Conservation (phyloP, 148 eudicot species). For the Camellia lanceoleosa region DNA sequence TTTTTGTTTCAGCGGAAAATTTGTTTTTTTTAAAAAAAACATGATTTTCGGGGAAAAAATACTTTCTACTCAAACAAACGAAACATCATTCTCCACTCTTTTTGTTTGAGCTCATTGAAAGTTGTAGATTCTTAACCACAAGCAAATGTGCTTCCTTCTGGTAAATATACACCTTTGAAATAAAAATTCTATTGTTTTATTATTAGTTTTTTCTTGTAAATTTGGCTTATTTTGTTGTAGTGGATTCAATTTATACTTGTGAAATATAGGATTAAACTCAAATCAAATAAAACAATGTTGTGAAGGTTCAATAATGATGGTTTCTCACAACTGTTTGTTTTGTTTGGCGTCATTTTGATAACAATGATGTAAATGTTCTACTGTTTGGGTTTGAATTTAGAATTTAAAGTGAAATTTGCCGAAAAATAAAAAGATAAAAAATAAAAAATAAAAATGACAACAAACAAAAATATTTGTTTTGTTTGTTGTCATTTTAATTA, state of each 20-base stretch:
- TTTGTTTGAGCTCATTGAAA: conserved; percentile 22
- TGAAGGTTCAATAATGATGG: not conserved
- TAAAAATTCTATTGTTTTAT: not conserved
- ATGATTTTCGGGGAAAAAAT: too few species aligned
- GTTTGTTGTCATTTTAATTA: too few species aligned
- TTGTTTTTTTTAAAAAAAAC: too few species aligned
- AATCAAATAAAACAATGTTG: not conserved
- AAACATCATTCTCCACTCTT: conserved; percentile 37
- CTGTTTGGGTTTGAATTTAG: not conserved
- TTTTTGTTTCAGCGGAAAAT: too few species aligned
- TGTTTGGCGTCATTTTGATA: not conserved
- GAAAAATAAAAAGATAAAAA: too few species aligned
- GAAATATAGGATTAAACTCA: not conserved
- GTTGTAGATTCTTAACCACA: not conserved
- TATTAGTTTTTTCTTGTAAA: not conserved
- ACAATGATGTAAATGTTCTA: not conserved
- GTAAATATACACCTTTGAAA: not conserved
- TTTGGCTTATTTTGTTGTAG: not conserved
- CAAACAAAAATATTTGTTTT: too few species aligned
- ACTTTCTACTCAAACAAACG: too few species aligned
- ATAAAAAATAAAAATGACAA: too few species aligned
- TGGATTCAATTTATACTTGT: not conserved
- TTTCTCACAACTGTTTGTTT: not conserved
- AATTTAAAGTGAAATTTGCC: too few species aligned
- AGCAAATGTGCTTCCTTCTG: not conserved